Evolutionary conservation across 202 grass and related monocot genomes (phyloP), one percentile per base, ranked within the genome.

Genomic region (Setaria italica): DNA sequence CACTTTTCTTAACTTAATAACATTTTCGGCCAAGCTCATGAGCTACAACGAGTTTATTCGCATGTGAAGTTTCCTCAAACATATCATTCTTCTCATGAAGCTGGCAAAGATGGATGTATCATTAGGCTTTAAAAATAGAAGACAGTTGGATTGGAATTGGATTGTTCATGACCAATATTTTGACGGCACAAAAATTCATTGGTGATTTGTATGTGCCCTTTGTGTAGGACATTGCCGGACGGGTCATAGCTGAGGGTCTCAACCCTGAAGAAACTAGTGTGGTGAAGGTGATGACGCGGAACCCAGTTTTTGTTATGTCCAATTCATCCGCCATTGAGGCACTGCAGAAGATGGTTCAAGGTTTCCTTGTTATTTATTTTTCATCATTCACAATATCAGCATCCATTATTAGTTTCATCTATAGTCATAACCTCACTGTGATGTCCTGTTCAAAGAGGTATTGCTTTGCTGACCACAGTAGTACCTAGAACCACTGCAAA

Each of bases 281-380:
- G 20, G 70, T 66, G 0, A 91, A 82, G 80, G 89, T 88, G 60
- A 97, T 93, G 95, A 95, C 95, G 12, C 83, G 80, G 77, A 93
- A 92, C 62, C 95, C 95, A 19, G 47, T 91, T 53, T 97, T 85
- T 83, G 93, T 93, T 20, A 91, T 87, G 92, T 81, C 87, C 35
- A 78, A 93, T 47, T 74, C 85, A 29, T 69, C 87, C 1, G 89
- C 89, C 71, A 95, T 85, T 12, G 89, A 98, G 21, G 92, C 95
- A 19, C 71, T 95, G 65, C 92, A 95, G 77, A 92, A 93, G 89
- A 98, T 98, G 95, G 87, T 98, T 63, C 89, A 98, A 98, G 95
- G 92, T 98, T 56, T 68, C 75, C 21, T 57, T 56, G n/a, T 41
- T 41, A 21, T 15, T 15, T 60, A 4, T 50, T 25, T 70, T 65